Percentiles rank a stretch among this genome's conserved stretches.
These are phyloP conservation scores for Tetraselmis striata DNA, from an alignment of 139 green algal species.

Conservation along the genomic window DNA sequence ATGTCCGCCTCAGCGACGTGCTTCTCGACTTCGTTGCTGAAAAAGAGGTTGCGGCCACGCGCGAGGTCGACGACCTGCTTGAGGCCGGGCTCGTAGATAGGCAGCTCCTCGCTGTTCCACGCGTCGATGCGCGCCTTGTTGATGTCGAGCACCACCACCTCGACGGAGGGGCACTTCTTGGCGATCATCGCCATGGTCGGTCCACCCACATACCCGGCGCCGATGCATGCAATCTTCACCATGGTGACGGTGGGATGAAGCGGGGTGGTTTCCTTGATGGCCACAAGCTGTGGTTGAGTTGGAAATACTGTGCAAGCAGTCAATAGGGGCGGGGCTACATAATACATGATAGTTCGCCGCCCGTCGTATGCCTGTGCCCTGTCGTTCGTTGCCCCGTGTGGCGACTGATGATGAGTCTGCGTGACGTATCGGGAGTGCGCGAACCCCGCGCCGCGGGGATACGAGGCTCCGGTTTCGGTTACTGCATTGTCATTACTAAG, in stretches of 20 bases:
- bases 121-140: constrained; percentile 60
- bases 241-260: no score
- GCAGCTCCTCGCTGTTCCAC: constrained; percentile 53
- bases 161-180: constrained; percentile 89
- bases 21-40: constrained; percentile 43
- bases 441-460: neutral
- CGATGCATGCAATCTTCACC: constrained; percentile 74
- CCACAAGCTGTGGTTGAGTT: neutral
- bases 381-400: no score
- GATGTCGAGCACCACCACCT: constrained; percentile 93
- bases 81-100: constrained; percentile 59
- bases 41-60: constrained; percentile 51
- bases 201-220: constrained; percentile 82
- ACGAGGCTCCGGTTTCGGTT: neutral
- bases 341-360: no score
- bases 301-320: neutral
- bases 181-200: constrained; percentile 86
- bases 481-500: neutral
- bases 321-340: neutral
- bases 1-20: constrained; percentile 41
- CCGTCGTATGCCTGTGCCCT: no score
- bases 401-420: no score
- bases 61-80: constrained; percentile 33
- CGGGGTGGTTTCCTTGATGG: no score
- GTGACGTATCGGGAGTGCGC: neutral